Evolutionary conservation across 768 basidiomycete genomes (phyloP).

Genomic region (Dacryopinax spathularia): DNA sequence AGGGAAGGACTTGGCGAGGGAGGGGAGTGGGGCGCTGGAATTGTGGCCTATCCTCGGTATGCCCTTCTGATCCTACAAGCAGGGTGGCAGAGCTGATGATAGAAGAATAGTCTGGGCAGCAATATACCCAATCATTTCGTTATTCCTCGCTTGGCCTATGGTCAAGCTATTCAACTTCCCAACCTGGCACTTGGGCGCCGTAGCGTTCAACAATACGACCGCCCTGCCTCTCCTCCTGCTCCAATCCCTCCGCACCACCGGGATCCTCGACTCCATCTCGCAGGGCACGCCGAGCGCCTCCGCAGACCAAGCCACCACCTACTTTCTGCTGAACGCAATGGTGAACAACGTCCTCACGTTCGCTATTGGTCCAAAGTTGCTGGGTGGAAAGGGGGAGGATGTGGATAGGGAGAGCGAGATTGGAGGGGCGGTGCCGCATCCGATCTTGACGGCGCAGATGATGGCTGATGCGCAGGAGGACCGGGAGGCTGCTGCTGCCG

Average conservation of each 20-base stretch:
- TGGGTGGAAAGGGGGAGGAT: background rate
- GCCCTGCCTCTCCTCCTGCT: slow-evolving; percentile 2
- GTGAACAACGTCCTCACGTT: slow-evolving; percentile 4
- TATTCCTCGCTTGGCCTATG: too few species aligned
- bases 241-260: background rate
- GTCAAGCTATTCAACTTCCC: background rate
- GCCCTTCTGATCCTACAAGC: too few species aligned
- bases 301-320: background rate
- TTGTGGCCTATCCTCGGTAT: too few species aligned
- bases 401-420: background rate
- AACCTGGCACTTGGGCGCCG: background rate
- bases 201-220: slow-evolving; percentile 4
- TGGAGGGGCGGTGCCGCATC: background rate
- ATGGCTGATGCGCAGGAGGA: background rate
- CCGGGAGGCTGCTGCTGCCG: background rate
- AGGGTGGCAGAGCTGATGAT: too few species aligned
- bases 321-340: slow-evolving; percentile 3
- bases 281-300: background rate
- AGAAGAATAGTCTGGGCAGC: too few species aligned
- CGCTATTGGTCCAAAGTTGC: background rate
- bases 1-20: too few species aligned
- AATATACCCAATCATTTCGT: too few species aligned
- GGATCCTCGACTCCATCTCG: background rate
- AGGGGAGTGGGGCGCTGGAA: too few species aligned
- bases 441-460: background rate